phyloP scores from a whole-genome alignment of 139 green algal genomes.

The Gonium pectorale region DNA sequence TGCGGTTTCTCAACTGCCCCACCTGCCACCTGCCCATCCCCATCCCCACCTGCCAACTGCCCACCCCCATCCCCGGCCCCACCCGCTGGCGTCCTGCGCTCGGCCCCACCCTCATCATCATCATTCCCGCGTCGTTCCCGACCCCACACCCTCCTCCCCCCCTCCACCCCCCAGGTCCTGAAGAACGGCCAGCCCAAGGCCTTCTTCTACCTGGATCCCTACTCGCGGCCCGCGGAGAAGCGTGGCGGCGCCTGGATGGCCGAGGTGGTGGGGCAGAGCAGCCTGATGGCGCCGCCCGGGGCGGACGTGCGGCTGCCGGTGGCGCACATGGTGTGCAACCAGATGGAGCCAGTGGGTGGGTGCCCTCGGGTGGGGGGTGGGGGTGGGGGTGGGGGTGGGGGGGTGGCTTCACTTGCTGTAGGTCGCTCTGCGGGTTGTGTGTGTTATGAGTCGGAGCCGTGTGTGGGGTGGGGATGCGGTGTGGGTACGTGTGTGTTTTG shows the following conservation, averaged over 20 bases:
- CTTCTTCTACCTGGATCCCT: slow-evolving; percentile 97
- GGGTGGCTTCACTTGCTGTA: no score
- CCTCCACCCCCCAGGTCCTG: slow-evolving; percentile 9
- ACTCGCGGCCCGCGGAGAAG: slow-evolving; percentile 95
- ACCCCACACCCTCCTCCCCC: not conserved
- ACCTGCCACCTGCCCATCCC: no score
- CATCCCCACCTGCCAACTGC: no score
- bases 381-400: not conserved
- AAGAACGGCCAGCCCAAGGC: slow-evolving; percentile 58
- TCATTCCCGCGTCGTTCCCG: not conserved
- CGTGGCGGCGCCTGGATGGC: slow-evolving; percentile 97
- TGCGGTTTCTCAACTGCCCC: no score
- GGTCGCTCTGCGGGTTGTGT: no score
- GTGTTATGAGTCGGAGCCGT: no score
- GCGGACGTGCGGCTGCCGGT: slow-evolving; percentile 86
- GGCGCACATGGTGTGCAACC: slow-evolving; percentile 98
- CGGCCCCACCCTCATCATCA: no score
- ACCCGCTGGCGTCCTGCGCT: no score
- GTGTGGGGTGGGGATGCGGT: no score
- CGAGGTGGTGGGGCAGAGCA: slow-evolving; percentile 79
- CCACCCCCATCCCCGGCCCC: no score
- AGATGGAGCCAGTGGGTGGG: slow-evolving; percentile 90
- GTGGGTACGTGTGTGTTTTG: no score
- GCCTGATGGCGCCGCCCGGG: slow-evolving; percentile 62
- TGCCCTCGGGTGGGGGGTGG: no score